Evolutionary conservation across 495 filamentous ascomycete genomes (phyloP).

Genomic region (Trichoderma erinaceum): DNA sequence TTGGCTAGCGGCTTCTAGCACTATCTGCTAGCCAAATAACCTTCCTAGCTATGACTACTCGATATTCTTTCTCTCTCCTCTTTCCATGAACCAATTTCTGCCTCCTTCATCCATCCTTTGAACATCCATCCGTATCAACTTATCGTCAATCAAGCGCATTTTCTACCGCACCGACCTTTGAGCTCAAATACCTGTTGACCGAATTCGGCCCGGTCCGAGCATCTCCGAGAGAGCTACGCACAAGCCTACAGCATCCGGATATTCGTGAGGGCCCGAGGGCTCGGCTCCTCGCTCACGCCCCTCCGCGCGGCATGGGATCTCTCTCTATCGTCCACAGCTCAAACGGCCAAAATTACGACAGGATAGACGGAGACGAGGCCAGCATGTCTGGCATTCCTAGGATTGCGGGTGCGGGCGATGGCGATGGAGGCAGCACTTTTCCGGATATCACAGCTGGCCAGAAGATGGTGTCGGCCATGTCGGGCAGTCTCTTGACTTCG

Average conservation of each 20-base stretch:
- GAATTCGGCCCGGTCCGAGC: constrained; percentile 4
- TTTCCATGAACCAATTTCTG: not conserved
- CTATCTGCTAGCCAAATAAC: not conserved
- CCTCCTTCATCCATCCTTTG: not conserved
- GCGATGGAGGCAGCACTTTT: constrained; percentile 27
- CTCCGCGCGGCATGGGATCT: constrained; percentile 4
- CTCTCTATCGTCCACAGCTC: constrained; percentile 19
- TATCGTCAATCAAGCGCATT: not conserved
- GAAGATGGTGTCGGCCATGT: constrained; percentile 90
- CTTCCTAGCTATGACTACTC: not conserved
- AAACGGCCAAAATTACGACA: constrained; percentile 25
- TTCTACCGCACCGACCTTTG: too few species aligned
- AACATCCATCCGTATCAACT: too few species aligned
- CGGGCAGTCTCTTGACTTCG: constrained; percentile 82
- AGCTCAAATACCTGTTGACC: not conserved
- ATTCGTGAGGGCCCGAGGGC: not conserved
- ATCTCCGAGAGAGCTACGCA: not conserved
- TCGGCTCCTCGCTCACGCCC: constrained; percentile 11
- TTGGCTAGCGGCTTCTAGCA: not conserved
- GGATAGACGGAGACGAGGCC: constrained; percentile 23
- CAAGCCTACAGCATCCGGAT: not conserved
- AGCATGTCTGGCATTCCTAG: constrained; percentile 23
- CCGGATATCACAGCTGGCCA: constrained; percentile 67
- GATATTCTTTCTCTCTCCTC: not conserved
- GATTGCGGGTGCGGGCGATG: constrained; percentile 23